Evolutionary conservation across 2,329 filamentous ascomycete species (phyloP), one percentile per base, ranked within the genome.

Genomic region (Arthroderma sp.): DNA sequence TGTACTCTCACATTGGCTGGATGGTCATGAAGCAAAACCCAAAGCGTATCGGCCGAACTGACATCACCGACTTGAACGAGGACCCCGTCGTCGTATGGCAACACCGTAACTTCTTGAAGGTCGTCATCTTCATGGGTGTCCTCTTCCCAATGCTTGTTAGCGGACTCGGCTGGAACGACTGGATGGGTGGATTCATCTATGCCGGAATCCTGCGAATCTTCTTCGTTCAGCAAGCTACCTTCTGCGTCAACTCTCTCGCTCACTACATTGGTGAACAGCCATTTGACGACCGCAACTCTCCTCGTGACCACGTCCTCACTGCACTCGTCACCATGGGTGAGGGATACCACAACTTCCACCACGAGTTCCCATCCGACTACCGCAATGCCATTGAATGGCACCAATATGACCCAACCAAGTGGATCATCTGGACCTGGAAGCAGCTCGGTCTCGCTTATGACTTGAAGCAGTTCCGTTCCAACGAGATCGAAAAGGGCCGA

Each of bases 261-360:
- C 85, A 93, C 70, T 93, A 83, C 83, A 80, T 93, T 58, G 85
- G 86, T 50, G 86, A 93, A 57, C 85, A 93, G 70, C 86, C 86
- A 49, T 93, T 93, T 62, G 85, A 93, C 57, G 86, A 93, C 74
- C 83, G 85, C 66, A 89, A 93, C 77, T 87, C 83, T 49, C 86
- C 85, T 51, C 81, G 86, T 62, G 85, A 93, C 58, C 85, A 93
- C 66, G 75, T 89, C 60, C 78, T 93, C 66, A 93, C 85, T 36
- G 85, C 85, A 38, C 69, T 93, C 11, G 80, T 86, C 55, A 93
- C 85, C 37, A 80, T 93, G 22, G 85, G 85, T 40, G 85, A 88
- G 68, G 85, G 85, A 29, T 93, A 93, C 71, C 85, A 93, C 75
- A 93, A 93, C 75, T 93, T 93, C 75, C 85, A 93, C 69, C 85